Conservation (phyloP, 768 basidiomycete species). For the Russula griseocarnosa region DNA sequence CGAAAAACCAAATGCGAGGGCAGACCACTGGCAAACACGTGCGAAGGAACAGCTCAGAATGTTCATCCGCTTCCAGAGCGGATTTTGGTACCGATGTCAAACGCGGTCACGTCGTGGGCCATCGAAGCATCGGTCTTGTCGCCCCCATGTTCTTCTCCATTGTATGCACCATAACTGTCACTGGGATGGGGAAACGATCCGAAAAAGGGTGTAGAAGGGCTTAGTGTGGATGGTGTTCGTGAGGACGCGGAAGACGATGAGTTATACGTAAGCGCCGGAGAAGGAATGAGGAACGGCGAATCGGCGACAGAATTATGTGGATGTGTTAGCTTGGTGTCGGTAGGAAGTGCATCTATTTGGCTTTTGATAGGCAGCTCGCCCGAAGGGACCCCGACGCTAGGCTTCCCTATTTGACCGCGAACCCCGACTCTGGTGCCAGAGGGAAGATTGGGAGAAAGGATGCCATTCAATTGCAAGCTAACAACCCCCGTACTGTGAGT, state of each 20-base stretch:
- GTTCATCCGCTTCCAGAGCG: conserved; percentile 24
- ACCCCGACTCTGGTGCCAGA: conserved; percentile 15
- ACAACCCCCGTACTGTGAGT: conserved; percentile 8
- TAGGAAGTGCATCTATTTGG: conserved; percentile 12
- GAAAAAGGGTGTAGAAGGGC: conserved; percentile 70
- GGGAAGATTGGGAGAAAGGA: conserved; percentile 27
- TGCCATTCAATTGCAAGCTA: conserved; percentile 23
- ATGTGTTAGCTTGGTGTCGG: conserved; percentile 18
- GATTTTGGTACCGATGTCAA: conserved; percentile 23
- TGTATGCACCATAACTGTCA: conserved; percentile 34
- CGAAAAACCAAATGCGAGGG: conserved; percentile 5
- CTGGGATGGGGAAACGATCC: conserved; percentile 45
- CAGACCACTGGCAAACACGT: background rate
- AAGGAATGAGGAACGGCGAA: conserved; percentile 53
- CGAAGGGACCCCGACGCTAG: conserved; percentile 6
- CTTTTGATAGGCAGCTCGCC: conserved; percentile 16
- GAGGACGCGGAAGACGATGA: conserved; percentile 39
- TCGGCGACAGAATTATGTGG: conserved; percentile 20
- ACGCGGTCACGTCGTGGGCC: conserved; percentile 20
- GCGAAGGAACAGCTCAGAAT: background rate
- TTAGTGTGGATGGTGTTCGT: conserved; percentile 59
- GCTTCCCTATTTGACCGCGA: conserved; percentile 15
- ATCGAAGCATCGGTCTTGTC: conserved; percentile 20
- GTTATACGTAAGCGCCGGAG: conserved; percentile 60
- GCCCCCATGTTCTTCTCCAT: conserved; percentile 22